Conservation (phyloP, 2,329 filamentous ascomycete genomes). For the Cryphonectria carpinicola region DNA sequence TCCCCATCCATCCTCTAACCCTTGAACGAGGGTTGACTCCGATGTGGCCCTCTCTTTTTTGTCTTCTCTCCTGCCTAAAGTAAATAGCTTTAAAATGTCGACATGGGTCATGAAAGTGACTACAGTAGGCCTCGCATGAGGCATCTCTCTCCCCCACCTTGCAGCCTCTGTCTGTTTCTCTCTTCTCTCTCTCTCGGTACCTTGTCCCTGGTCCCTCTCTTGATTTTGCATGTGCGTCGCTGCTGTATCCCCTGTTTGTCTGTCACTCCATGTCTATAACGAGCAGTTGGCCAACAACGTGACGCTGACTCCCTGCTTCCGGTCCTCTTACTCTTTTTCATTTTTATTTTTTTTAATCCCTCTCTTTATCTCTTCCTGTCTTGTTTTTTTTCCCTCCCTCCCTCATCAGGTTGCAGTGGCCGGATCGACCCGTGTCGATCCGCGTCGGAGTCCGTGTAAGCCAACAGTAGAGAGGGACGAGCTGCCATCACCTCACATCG, state of each 20-base stretch:
- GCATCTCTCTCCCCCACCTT: not conserved
- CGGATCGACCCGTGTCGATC: conserved; percentile 3
- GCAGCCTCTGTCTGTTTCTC: not conserved
- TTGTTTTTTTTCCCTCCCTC: not conserved
- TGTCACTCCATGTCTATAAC: conserved; percentile 6
- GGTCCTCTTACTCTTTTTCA: not conserved
- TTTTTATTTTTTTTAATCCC: not conserved
- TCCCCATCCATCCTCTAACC: conserved; percentile 1
- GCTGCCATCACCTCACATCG: conserved; percentile 3
- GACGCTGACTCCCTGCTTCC: not conserved
- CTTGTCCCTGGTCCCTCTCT: not conserved
- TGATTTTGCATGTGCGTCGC: not conserved
- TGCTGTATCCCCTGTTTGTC: not conserved
- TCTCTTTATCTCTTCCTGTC: not conserved
- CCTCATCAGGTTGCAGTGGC: not conserved
- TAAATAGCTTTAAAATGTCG: conserved; percentile 6
- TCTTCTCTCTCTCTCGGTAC: not conserved
- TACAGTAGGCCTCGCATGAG: not conserved
- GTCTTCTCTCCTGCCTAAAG: conserved; percentile 11
- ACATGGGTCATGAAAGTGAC: conserved; percentile 12
- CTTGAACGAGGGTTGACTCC: conserved; percentile 6
- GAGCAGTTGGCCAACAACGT: conserved; percentile 8
- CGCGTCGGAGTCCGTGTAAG: conserved; percentile 12
- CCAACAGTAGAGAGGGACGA: not conserved
- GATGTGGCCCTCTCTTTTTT: not conserved